Evolutionary conservation across 345 rosid genomes (phyloP).

Genomic region (Lumnitzera racemosa): DNA sequence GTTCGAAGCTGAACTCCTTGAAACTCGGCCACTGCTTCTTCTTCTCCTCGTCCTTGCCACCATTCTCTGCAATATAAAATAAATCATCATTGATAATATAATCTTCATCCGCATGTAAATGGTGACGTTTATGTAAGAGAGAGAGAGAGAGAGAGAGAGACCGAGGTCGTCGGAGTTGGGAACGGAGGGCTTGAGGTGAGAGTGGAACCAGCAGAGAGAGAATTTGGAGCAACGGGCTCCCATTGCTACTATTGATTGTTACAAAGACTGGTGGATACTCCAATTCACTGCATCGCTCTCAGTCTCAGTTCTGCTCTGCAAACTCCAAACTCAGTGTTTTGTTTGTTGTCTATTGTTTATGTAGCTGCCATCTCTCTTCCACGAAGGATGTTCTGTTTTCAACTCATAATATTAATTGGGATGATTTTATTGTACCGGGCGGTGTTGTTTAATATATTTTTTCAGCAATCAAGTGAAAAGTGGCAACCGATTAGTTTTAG

Average conservation of each 20-base stretch:
- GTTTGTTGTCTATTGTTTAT: too few species aligned
- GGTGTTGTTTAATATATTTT: too few species aligned
- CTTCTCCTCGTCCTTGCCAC: slow-evolving; percentile 1
- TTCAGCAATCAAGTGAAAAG: too few species aligned
- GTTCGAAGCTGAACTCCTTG: slow-evolving; percentile 69
- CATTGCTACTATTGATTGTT: slow-evolving; percentile 9
- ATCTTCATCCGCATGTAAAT: slow-evolving; percentile 1
- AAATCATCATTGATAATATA: slow-evolving; percentile 5
- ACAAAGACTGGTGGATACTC: too few species aligned
- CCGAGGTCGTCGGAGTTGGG: slow-evolving; percentile 23
- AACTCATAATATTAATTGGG: too few species aligned
- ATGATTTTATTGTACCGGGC: too few species aligned
- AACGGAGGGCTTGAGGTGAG: slow-evolving; percentile 26
- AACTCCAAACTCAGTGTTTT: too few species aligned
- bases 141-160: slow-evolving; percentile 1
- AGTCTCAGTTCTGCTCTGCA: too few species aligned
- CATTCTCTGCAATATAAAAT: slow-evolving; percentile 29
- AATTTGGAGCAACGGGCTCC: slow-evolving; percentile 34
- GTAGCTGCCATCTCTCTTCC: too few species aligned
- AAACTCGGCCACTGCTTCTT: slow-evolving; percentile 35
- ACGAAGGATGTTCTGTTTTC: too few species aligned
- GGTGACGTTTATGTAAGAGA: background rate
- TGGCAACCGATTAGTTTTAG: too few species aligned
- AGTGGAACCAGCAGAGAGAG: slow-evolving; percentile 35
- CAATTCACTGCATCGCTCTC: too few species aligned